Evolutionary conservation across 2,329 filamentous ascomycete species (phyloP).

Genomic region (Fusarium ramigenum): DNA sequence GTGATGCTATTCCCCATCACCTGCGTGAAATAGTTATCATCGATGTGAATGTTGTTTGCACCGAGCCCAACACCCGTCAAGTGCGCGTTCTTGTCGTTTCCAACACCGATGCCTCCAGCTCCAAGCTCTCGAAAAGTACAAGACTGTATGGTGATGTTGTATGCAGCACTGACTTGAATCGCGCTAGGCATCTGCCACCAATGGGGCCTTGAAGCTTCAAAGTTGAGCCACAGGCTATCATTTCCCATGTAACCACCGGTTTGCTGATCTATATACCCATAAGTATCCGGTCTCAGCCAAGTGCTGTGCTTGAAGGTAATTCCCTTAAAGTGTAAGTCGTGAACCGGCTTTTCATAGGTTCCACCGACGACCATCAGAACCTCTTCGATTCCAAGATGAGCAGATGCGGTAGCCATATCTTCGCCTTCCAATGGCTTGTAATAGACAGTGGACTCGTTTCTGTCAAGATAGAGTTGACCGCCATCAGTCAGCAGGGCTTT

Average conservation of each 20-base stretch:
- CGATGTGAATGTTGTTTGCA: background rate
- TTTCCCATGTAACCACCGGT: constrained; percentile 3
- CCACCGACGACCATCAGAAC: background rate
- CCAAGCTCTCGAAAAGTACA: constrained; percentile 4
- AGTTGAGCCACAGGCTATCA: background rate
- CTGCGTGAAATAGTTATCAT: background rate
- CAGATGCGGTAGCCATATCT: background rate
- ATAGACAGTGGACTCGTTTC: background rate
- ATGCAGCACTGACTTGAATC: background rate
- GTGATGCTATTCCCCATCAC: constrained; percentile 10
- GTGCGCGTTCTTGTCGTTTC: background rate
- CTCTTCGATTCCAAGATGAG: background rate
- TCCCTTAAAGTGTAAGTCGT: background rate
- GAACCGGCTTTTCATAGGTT: background rate
- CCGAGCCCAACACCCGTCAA: background rate
- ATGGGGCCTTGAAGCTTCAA: background rate
- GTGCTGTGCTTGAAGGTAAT: constrained; percentile 5
- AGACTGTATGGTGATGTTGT: background rate
- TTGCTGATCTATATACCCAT: background rate
- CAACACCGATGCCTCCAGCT: background rate
- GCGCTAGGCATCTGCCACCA: constrained; percentile 16
- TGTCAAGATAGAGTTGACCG: constrained; percentile 1
- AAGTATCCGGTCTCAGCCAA: background rate
- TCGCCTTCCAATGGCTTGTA: background rate
- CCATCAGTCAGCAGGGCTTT: background rate